These are phyloP conservation scores for Pyrenophora graminea DNA, from an alignment of 2,329 filamentous ascomycete species.

Conservation along the genomic window DNA sequence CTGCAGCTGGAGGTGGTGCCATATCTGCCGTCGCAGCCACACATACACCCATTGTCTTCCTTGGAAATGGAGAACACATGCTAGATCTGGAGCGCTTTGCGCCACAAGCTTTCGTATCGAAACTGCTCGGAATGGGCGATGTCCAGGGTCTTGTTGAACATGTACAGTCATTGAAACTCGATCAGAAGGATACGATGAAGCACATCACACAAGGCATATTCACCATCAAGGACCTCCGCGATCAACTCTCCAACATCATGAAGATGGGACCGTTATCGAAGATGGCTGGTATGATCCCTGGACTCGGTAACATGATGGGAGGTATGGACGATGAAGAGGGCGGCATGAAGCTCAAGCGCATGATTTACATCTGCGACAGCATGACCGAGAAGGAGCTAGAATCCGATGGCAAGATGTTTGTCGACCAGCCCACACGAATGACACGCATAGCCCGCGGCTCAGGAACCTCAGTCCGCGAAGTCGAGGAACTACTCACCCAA, in stretches of 20 bases:
- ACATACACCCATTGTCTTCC: conserved; percentile 94
- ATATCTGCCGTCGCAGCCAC: conserved; percentile 97
- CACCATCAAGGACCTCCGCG: conserved; percentile 88
- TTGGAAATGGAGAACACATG: conserved; percentile 97
- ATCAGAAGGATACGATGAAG: conserved; percentile 99
- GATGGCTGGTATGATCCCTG: conserved; percentile 98
- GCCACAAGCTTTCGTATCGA: conserved; percentile 90
- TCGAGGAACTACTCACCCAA: conserved; percentile 96
- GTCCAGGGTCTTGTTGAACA: conserved; percentile 95
- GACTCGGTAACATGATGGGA: conserved; percentile 89
- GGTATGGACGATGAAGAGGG: conserved; percentile 98
- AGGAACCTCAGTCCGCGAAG: conserved; percentile 87
- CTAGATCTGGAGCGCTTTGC: conserved; percentile 91
- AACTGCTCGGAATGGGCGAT: conserved; percentile 95
- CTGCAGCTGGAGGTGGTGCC: conserved; percentile 92
- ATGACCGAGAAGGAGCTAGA: conserved; percentile 98
- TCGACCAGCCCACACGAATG: conserved; percentile 90
- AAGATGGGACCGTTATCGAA: conserved; percentile 98
- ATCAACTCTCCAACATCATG: conserved; percentile 98
- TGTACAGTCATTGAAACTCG: conserved; percentile 90
- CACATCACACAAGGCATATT: conserved; percentile 97
- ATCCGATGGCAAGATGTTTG: conserved; percentile 90
- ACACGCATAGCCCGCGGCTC: conserved; percentile 87
- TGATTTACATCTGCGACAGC: conserved; percentile 98
- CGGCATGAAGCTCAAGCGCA: conserved; percentile 88